Evolutionary conservation across 1,284 basidiomycete genomes (phyloP).

Genomic region (Tausonia pullulans): DNA sequence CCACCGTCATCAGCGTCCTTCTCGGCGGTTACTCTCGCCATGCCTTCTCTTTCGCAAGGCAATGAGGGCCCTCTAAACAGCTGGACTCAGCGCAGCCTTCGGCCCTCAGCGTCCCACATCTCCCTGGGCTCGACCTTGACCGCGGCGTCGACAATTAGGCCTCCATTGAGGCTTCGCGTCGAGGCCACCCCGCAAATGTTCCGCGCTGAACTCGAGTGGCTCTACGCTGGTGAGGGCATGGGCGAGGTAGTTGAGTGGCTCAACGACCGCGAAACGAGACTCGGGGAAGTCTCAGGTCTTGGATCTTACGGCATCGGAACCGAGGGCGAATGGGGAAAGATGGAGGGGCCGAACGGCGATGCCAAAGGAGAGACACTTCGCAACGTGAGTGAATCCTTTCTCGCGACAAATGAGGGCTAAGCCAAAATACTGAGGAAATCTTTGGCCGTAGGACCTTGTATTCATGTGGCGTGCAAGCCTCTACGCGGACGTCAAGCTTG

Average conservation of each 20-base stretch:
- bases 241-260: constrained; percentile 82
- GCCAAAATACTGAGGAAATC: not conserved
- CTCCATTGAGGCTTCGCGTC: constrained; percentile 47
- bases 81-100: not conserved
- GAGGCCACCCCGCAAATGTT: constrained; percentile 64
- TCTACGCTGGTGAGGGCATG: constrained; percentile 77
- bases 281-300: not conserved
- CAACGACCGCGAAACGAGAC: constrained; percentile 34
- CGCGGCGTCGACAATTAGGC: constrained; percentile 7
- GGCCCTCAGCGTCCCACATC: constrained; percentile 44
- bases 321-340: not conserved
- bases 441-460: constrained; percentile 63
- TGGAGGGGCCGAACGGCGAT: not conserved
- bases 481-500: constrained; percentile 77
- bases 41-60: constrained; percentile 13
- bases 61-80: constrained; percentile 22
- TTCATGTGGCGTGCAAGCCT: constrained; percentile 92
- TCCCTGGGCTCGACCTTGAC: constrained; percentile 28
- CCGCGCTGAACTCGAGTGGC: constrained; percentile 74
- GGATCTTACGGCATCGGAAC: not conserved
- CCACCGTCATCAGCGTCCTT: constrained; percentile 20
- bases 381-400: not conserved
- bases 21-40: constrained; percentile 12
- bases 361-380: constrained; percentile 18
- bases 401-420: too few species aligned